Conservation (phyloP, 495 filamentous ascomycete genomes). For the Penicillium canariense region DNA sequence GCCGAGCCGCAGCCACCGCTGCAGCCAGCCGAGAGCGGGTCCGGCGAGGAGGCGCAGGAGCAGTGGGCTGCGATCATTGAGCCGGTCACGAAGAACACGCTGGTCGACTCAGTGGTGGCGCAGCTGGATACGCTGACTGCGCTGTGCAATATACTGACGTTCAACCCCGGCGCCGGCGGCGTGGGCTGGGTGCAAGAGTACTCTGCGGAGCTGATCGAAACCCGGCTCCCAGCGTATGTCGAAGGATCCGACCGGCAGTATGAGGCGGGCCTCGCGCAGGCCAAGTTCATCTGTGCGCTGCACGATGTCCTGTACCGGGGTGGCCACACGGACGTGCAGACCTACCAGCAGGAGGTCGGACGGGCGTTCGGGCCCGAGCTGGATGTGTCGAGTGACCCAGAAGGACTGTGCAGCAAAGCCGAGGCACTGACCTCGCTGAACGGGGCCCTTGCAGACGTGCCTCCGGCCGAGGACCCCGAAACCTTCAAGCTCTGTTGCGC, state of each 20-base stretch:
- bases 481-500: conserved; percentile 23
- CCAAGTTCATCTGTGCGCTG: conserved; percentile 52
- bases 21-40: conserved; percentile 14
- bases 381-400: conserved; percentile 43
- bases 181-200: conserved; percentile 57
- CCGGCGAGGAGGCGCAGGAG: conserved; percentile 42
- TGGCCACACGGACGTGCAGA: conserved; percentile 42
- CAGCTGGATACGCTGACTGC: conserved; percentile 57
- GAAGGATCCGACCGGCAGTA: conserved; percentile 42
- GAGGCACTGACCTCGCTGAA: conserved; percentile 58
- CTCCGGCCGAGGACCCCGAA: conserved; percentile 29
- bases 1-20: conserved; percentile 7
- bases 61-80: conserved; percentile 62
- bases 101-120: conserved; percentile 64
- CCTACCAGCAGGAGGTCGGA: conserved; percentile 50
- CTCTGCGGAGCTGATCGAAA: conserved; percentile 44
- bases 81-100: conserved; percentile 57
- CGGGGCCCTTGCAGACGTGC: conserved; percentile 37
- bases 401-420: conserved; percentile 55
- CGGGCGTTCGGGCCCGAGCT: conserved; percentile 42
- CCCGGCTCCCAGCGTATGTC: conserved; percentile 48
- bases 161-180: conserved; percentile 33
- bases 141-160: conserved; percentile 53
- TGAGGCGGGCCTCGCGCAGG: conserved; percentile 52
- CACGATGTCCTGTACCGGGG: conserved; percentile 56